Evolutionary conservation across 441 rosid genomes (phyloP).

Genomic region (Populus tomentosa): DNA sequence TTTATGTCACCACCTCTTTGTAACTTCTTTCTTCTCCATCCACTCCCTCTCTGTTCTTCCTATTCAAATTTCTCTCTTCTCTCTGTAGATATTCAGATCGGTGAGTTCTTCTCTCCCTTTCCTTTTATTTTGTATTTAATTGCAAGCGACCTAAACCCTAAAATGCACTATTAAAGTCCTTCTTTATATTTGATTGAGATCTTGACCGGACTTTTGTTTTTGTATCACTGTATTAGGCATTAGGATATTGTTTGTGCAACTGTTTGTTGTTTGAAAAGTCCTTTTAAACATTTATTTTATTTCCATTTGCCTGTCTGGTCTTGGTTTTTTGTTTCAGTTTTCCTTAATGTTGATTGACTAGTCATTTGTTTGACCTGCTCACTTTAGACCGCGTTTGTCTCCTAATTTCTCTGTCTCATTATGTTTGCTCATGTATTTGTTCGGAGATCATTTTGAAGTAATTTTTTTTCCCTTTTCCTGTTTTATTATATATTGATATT

Average conservation of each 20-base stretch:
- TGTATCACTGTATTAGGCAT: neutral
- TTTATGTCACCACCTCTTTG: neutral
- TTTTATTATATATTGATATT: neutral
- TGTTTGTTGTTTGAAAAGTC: neutral
- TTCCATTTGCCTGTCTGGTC: neutral
- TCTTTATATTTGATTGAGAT: neutral
- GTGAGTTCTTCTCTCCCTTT: conserved; percentile 28
- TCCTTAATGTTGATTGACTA: neutral
- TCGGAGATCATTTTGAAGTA: neutral
- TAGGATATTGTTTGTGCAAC: neutral
- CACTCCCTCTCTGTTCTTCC: neutral
- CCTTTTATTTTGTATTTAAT: neutral
- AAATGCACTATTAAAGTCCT: neutral
- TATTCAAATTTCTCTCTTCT: neutral
- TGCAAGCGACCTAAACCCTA: neutral
- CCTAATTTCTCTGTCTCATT: neutral
- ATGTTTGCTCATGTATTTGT: neutral
- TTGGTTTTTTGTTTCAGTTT: neutral
- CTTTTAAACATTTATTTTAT: too few species aligned
- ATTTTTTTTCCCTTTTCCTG: neutral
- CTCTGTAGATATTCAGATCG: conserved; percentile 28
- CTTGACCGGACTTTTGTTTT: neutral
- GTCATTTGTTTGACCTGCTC: neutral
- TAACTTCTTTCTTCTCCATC: neutral
- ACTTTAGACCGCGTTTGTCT: neutral